Evolutionary conservation across 768 basidiomycete genomes (phyloP).

Genomic region (Xanthoconium purpureum): DNA sequence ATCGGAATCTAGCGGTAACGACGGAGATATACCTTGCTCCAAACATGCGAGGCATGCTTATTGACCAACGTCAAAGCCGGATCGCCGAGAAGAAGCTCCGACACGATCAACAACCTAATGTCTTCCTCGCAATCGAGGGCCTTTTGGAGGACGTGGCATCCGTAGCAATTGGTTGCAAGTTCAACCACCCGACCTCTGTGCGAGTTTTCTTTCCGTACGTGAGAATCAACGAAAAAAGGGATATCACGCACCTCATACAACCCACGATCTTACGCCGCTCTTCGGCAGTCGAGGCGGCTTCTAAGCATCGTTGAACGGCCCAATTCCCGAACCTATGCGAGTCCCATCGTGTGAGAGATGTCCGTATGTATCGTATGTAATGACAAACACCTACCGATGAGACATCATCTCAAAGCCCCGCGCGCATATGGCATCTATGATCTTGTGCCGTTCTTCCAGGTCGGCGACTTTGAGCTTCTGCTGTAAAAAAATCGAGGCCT

Average conservation of each 20-base stretch:
- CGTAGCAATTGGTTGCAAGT: constrained; percentile 85
- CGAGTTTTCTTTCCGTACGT: constrained; percentile 1
- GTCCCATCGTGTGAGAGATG: constrained; percentile 4
- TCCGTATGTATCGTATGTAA: constrained; percentile 2
- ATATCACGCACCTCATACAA: constrained; percentile 72
- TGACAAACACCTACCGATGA: constrained; percentile 49
- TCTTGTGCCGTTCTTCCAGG: constrained; percentile 70
- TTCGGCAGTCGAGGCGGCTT: constrained; percentile 70
- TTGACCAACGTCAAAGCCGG: constrained; percentile 85
- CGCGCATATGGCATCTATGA: constrained; percentile 82
- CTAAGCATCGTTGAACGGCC: constrained; percentile 86
- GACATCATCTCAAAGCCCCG: constrained; percentile 93
- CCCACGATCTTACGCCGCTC: constrained; percentile 77
- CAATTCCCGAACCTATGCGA: constrained; percentile 79
- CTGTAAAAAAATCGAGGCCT: constrained; percentile 86
- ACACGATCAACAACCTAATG: constrained; percentile 76
- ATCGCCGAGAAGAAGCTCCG: constrained; percentile 79
- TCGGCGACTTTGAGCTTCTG: constrained; percentile 90
- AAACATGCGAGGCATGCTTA: constrained; percentile 89
- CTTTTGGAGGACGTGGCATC: constrained; percentile 86
- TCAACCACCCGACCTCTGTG: constrained; percentile 78
- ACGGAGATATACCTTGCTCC: constrained; percentile 66
- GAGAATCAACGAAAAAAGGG: constrained; percentile 3
- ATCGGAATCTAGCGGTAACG: not conserved
- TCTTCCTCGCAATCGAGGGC: constrained; percentile 90